Evolutionary conservation across 164 flowering plant genomes (phyloP), one percentile per base, ranked within the genome.

Genomic region (Aristolochia californica): DNA sequence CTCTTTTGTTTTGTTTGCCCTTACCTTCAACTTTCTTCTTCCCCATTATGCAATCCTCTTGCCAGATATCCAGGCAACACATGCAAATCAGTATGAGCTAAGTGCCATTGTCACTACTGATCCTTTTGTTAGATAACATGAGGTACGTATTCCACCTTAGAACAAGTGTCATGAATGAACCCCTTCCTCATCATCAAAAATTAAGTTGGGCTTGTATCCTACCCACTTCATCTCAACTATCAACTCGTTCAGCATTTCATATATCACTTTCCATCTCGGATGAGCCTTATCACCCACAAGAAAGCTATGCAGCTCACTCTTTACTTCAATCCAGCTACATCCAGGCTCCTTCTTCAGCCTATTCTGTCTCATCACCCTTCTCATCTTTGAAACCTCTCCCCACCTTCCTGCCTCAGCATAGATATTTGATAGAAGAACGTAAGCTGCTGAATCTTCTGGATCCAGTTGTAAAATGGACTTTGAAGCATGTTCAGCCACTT

Each of bases 351-450:
- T 86, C 54, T 78, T 88, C 28, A 84, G 53, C 66, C 76, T 64
- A 43, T 69, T 57, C 45, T 52, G n/a, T 64, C 78, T 76, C 89
- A 88, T 80, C 57, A 66, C 47, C 62, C 59, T 77, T 74, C 97
- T 86, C 68, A 75, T 66, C 45, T 70, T 67, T 0, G 85, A 75
- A 50, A 80, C 83, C 68, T 79, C 73, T 13, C 44, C 62, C 95
- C 97, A 86, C 84, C 80, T 78, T 55, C 84, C 88, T 16, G 81
- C 84, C 66, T 80, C 76, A n/a, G 91, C 91, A 68, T 86, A 86
- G 7, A 89, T 70, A 66, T 81, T 84, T 5, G 81, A 78, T 2
- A 89, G 67, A 50, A 89, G 84, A 55, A 84, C 64, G 66, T 78
- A 83, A 24, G 82, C 75, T 47, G 87, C 70, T n/a, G 91, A 78